phyloP scores from a whole-genome alignment of 768 basidiomycete species.

The Phylloporus sp. region DNA sequence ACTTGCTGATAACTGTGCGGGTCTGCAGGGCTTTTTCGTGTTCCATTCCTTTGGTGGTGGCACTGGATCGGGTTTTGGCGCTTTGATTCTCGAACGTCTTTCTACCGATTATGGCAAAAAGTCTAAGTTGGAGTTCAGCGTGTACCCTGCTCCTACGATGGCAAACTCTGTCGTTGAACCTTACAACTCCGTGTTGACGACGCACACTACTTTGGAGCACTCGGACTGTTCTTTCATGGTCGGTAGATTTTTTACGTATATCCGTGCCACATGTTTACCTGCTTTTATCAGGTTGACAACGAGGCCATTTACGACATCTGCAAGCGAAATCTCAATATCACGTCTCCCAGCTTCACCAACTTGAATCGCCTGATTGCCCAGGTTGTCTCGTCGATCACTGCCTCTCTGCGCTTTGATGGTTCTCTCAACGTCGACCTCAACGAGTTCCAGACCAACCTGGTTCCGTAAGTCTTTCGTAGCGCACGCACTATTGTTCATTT shows the following conservation, averaged over 20 bases:
- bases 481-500: background rate
- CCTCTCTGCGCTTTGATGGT: slow-evolving; percentile 72
- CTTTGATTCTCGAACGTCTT: slow-evolving; percentile 90
- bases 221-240: slow-evolving; percentile 99
- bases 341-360: slow-evolving; percentile 89
- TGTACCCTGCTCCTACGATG: slow-evolving; percentile 91
- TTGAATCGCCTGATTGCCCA: slow-evolving; percentile 96
- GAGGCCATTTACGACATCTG: slow-evolving; percentile 74
- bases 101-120: slow-evolving; percentile 99
- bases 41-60: slow-evolving; percentile 99
- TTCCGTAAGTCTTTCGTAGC: slow-evolving; percentile 63
- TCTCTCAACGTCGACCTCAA: slow-evolving; percentile 74
- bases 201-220: slow-evolving; percentile 97
- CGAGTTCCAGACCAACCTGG: slow-evolving; percentile 99
- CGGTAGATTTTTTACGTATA: slow-evolving; percentile 16
- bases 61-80: slow-evolving; percentile 97
- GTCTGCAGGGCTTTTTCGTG: slow-evolving; percentile 98
- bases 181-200: slow-evolving; percentile 95
- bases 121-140: slow-evolving; percentile 96
- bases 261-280: slow-evolving; percentile 2
- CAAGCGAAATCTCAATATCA: slow-evolving; percentile 89
- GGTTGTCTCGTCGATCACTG: slow-evolving; percentile 97
- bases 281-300: slow-evolving; percentile 60
- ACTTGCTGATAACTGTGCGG: slow-evolving; percentile 93
- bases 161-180: slow-evolving; percentile 97